phyloP scores from a whole-genome alignment of 2,329 filamentous ascomycete species.

The Herpotrichia juniperi region DNA sequence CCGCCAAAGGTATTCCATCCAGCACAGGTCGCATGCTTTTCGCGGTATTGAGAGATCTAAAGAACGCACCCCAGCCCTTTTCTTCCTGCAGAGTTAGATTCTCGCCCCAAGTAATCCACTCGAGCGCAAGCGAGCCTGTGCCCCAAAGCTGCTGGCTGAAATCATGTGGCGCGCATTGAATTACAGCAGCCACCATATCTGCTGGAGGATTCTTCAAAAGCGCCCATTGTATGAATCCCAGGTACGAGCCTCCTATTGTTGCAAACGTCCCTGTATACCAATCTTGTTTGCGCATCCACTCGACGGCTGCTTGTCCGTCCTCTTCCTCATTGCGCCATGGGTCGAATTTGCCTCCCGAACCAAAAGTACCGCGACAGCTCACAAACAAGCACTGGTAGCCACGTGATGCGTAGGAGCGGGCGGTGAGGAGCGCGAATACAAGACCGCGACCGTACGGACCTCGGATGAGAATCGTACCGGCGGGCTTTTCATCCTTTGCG shows the following conservation, averaged over 20 bases:
- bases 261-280: conserved; percentile 22
- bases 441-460: conserved; percentile 17
- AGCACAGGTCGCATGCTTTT: conserved; percentile 3
- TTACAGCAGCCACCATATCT: conserved; percentile 17
- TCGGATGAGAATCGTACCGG: conserved; percentile 14
- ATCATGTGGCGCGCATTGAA: conserved; percentile 12
- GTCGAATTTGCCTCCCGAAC: conserved; percentile 16
- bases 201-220: conserved; percentile 13
- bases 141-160: conserved; percentile 8
- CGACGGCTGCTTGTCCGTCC: conserved; percentile 16
- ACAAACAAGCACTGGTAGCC: conserved; percentile 16
- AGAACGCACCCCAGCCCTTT: neutral
- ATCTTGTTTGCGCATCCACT: conserved; percentile 19
- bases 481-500: conserved; percentile 1
- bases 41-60: neutral
- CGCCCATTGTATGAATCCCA: conserved; percentile 20
- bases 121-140: conserved; percentile 13
- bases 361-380: conserved; percentile 19
- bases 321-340: conserved; percentile 15
- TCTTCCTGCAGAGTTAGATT: conserved; percentile 10
- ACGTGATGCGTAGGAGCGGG: conserved; percentile 12
- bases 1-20: conserved; percentile 8
- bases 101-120: conserved; percentile 13
- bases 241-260: conserved; percentile 15
- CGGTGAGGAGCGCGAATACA: neutral